Evolutionary conservation across 352 stramenopile genomes (phyloP), one percentile per base, ranked within the genome.

Genomic region (Phytophthora ohioensis): DNA sequence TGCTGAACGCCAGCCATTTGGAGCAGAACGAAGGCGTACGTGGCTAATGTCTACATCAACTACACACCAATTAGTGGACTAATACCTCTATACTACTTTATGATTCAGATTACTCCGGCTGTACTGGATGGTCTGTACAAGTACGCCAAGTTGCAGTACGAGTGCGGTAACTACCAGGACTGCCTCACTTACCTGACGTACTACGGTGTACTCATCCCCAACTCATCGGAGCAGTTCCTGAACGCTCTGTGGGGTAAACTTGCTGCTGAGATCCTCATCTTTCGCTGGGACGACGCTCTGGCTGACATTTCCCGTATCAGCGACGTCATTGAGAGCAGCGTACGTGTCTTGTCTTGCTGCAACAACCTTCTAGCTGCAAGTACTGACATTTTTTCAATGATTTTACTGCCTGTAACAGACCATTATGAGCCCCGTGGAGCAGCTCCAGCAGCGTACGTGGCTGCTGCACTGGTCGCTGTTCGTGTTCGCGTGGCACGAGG

Each of bases 391-490:
- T 35, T 34, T 70, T 42, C 62, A 21, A 58, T 67, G 3, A 57
- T 7, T 71, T 15, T 57, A 49, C 21, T 61, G 10, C 52, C 17
- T 2, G 49, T 17, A 36, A 68, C 64, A 93, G 86, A 80, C 70
- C 38, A 67, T 79, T 21, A 93, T 92, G 83, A 85, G 85, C 51
- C 80, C 95, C 10, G 85, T 99, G 39, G 87, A 98, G 73, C 92
- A 98, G 74, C 91, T 99, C 15, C 93, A 99, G 82, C 95, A 99
- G 84, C 92, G 97, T 67, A 98, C 94, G 48, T 99, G 98, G 98
- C 83, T 99, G 32, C 85, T 99, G 45, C 97, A 99, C 85, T 99
- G 98, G 98, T 94, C 91, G 62, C 85, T 99, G 21, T 99, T 99
- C 80, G 96, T 97, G 51, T 97, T 97, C 65, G 85, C 87, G 57